Evolutionary conservation across 176 grass and related monocot species (phyloP), one percentile per base, ranked within the genome.

Genomic region (Saccharum officinarum): DNA sequence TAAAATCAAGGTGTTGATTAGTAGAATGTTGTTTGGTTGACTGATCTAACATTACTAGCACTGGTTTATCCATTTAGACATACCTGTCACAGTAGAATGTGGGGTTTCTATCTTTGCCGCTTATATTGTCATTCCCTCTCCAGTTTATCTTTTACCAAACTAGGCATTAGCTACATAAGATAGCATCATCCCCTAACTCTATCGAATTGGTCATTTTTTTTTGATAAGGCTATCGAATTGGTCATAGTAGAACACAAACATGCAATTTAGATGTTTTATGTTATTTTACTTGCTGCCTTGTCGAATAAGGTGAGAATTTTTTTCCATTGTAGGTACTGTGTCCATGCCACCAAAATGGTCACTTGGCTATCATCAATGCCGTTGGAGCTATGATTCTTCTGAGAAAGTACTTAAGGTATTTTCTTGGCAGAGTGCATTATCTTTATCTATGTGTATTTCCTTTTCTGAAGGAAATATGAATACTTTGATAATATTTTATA

Each of bases 271-370:
- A 73, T 67, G 75, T 66, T 50, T 4, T 68, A 84, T 66, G 45
- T 68, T 76, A 76, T 85, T 69, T 80, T 61, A 49, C 40, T 81
- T 81, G 30, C 38, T 75, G 28, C 18, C 47, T 67, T 16, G 8
- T 25, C 16, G 22, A 76, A 50, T 81, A 13, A 71, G 42, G 15
- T 81, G 3, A 33, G 25, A 18, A 7, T 1, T 5, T 49, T 18
- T 6, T 6, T 6, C 70, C 67, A 72, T 63, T 90, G 16, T 79
- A 98, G 95, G 95, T 66, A 98, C 93, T 69, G 45, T 98, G 60
- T 87, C 87, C 85, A 95, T 98, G 95, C 95, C 93, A 36, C 95
- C 95, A 75, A 98, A 95, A 82, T 98, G 95, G 95, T 92, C 88
- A 66, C 83, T 98, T 84, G 95, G 95, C 16, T 98, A 98, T 82